phyloP scores from a whole-genome alignment of 129 eudicot species.

The Solidago caesia region DNA sequence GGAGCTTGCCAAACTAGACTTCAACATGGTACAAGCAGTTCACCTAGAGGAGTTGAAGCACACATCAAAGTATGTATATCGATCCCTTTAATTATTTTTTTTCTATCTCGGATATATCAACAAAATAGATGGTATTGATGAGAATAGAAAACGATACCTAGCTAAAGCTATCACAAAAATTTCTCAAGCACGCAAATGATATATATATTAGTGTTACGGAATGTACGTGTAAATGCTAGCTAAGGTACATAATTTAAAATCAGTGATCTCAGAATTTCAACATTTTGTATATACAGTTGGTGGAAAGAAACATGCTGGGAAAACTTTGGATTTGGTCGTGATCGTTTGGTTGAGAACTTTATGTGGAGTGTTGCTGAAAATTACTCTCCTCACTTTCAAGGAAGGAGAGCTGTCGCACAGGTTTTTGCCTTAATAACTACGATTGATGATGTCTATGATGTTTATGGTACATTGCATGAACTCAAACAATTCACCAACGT shows the following conservation, averaged over 20 bases:
- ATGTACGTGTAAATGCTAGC: too few species aligned
- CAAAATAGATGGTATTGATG: too few species aligned
- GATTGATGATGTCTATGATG: conserved; percentile 40
- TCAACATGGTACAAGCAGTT: conserved; percentile 45
- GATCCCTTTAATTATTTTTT: neutral
- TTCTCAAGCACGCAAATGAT: too few species aligned
- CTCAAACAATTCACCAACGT: conserved; percentile 30
- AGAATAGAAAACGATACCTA: too few species aligned
- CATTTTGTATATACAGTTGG: conserved; percentile 29
- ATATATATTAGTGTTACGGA: too few species aligned
- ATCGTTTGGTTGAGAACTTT: conserved; percentile 40
- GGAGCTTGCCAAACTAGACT: conserved; percentile 47
- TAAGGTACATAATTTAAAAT: too few species aligned
- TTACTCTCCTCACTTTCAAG: conserved; percentile 29
- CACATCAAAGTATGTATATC: conserved; percentile 23
- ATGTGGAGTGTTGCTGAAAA: conserved; percentile 21
- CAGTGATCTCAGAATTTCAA: neutral
- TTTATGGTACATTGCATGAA: conserved; percentile 36
- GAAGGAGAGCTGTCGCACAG: conserved; percentile 25
- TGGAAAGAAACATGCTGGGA: conserved; percentile 23
- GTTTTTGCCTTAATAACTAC: conserved; percentile 29
- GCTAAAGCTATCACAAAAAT: too few species aligned
- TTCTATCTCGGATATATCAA: too few species aligned
- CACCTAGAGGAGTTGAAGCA: conserved; percentile 41
- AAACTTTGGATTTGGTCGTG: conserved; percentile 34